Percentiles rank a stretch among this genome's conserved stretches.
Evolutionary conservation across 306 rosid species (phyloP).

Genomic region (Hippophae tibetana): DNA sequence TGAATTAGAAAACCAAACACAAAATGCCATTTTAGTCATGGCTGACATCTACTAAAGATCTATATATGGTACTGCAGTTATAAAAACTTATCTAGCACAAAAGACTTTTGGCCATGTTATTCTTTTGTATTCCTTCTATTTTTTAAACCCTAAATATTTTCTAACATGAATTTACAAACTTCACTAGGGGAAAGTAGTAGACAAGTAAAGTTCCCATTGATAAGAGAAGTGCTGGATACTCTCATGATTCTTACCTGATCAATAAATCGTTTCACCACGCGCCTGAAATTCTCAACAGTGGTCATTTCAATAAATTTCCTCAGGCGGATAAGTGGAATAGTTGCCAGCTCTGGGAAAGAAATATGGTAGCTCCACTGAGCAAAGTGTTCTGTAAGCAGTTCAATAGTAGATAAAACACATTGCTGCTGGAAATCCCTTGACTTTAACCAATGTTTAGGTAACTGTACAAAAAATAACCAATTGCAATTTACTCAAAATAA

Average conservation of each 20-base stretch:
- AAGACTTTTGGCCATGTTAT: no score
- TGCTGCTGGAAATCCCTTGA: conserved; percentile 66
- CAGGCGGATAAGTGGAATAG: conserved; percentile 58
- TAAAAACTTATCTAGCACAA: no score
- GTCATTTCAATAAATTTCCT: conserved; percentile 58
- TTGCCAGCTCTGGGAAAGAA: conserved; percentile 87
- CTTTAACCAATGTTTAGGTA: conserved; percentile 82
- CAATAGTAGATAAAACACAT: conserved; percentile 64
- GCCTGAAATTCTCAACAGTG: conserved; percentile 57
- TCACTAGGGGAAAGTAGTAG: no score
- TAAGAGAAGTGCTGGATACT: background rate
- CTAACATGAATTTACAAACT: no score
- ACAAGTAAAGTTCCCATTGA: conserved; percentile 1
- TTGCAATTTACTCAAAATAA: conserved; percentile 13
- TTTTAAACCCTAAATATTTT: no score
- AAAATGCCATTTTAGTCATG: no score
- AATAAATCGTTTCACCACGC: conserved; percentile 64
- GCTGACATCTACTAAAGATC: no score
- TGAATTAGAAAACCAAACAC: no score
- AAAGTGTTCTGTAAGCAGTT: conserved; percentile 73
- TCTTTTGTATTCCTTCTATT: no score
- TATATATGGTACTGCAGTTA: no score
- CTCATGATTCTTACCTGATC: conserved; percentile 55
- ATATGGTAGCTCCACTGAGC: conserved; percentile 76
- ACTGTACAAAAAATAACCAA: conserved; percentile 38